A percentile compares a stretch with the other conserved stretches of the same genome.
phyloP scores from a whole-genome alignment of 2,329 filamentous ascomycete species.

The Biscogniauxia sp. region DNA sequence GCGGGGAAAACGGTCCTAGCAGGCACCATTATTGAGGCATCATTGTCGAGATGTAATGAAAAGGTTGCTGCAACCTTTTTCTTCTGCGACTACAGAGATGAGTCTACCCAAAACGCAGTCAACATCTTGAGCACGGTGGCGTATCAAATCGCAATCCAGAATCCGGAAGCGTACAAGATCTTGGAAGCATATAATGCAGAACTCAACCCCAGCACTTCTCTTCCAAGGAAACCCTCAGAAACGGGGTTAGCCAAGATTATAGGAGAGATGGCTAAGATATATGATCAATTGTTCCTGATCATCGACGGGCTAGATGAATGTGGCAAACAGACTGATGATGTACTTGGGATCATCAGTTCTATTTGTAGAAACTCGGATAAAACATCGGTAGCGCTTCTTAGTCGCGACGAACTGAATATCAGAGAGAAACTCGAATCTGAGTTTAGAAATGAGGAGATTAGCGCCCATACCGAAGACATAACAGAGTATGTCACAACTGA shows the following conservation, averaged over 20 bases:
- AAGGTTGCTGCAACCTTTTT: constrained; percentile 24
- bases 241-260: constrained; percentile 4
- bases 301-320: constrained; percentile 25
- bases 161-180: constrained; percentile 18
- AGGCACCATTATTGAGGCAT: constrained; percentile 21
- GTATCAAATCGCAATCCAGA: constrained; percentile 31
- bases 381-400: constrained; percentile 14
- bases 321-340: constrained; percentile 6
- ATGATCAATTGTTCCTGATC: constrained; percentile 11
- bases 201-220: constrained; percentile 8
- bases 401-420: constrained; percentile 18
- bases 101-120: constrained; percentile 11
- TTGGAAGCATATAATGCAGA: constrained; percentile 18
- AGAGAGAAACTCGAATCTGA: constrained; percentile 4
- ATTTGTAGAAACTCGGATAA: constrained; percentile 11
- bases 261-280: constrained; percentile 6
- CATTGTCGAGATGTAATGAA: constrained; percentile 8
- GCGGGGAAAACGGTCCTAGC: constrained; percentile 30
- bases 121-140: constrained; percentile 29
- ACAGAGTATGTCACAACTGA: constrained; percentile 19
- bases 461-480: constrained; percentile 22
- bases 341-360: constrained; percentile 4
- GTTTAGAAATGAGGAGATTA: constrained; percentile 13
- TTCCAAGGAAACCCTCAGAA: constrained; percentile 5
- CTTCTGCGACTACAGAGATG: constrained; percentile 34